Percentiles rank a stretch among this genome's conserved stretches.
Conservation (phyloP, 805 yeast genomes). For the Monosporozyma aerobia region DNA sequence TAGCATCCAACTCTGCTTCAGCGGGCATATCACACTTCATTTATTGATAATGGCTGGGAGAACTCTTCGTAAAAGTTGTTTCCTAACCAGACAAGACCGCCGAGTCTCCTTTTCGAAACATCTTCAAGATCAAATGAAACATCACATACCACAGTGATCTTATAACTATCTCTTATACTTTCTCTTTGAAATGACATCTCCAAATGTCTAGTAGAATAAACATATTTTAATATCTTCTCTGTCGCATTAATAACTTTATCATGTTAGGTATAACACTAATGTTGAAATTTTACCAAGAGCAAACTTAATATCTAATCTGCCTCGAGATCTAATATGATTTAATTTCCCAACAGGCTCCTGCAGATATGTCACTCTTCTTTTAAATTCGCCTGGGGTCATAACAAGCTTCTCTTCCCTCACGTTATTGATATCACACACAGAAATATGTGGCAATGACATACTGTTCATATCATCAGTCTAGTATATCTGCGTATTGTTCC, state of each 20-base stretch:
- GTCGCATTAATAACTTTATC: not conserved
- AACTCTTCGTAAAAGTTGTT: not conserved
- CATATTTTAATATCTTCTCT: not conserved
- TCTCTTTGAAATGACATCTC: not conserved
- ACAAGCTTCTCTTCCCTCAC: not conserved
- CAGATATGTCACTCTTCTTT: not conserved
- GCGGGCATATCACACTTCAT: not conserved
- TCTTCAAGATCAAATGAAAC: constrained; percentile 2
- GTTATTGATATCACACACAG: not conserved
- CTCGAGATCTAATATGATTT: constrained; percentile 2
- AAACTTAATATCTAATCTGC: constrained; percentile 4
- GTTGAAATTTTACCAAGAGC: constrained; percentile 1
- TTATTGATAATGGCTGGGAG: not conserved
- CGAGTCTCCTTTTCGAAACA: constrained; percentile 1
- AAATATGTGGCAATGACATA: not conserved
- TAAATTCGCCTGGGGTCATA: not conserved
- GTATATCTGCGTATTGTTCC: not conserved
- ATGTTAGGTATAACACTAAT: not conserved
- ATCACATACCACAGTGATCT: not conserved
- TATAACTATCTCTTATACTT: not conserved
- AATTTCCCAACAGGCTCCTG: constrained; percentile 3
- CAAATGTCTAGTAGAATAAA: not conserved
- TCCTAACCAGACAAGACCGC: constrained; percentile 1
- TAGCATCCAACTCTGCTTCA: constrained; percentile 1
- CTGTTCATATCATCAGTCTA: not conserved